phyloP scores from a whole-genome alignment of 805 yeast genomes.

The Lipomyces yamanashiensis region DNA sequence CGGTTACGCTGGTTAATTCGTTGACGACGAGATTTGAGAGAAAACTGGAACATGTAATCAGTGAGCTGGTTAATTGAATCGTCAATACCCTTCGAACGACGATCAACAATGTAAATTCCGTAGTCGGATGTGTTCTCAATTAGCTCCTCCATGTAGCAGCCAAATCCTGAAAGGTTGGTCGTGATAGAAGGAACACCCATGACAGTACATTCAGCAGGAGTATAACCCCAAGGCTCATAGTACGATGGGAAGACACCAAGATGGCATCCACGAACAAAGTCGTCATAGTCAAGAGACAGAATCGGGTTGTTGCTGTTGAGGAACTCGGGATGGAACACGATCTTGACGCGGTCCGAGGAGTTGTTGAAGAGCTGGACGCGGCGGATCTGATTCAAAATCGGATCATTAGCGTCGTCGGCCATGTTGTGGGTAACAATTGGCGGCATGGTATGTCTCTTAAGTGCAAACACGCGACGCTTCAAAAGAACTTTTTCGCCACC shows the following conservation, averaged over 20 bases:
- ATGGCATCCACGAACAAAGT: conserved; percentile 97
- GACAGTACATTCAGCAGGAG: conserved; percentile 99
- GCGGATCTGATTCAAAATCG: conserved; percentile 88
- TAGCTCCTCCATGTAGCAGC: conserved; percentile 97
- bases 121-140: conserved; percentile 93
- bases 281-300: conserved; percentile 91
- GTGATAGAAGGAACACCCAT: conserved; percentile 99
- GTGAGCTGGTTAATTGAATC: conserved; percentile 90
- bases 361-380: conserved; percentile 88
- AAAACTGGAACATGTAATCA: conserved; percentile 86
- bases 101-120: conserved; percentile 95
- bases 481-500: conserved; percentile 86
- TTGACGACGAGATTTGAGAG: conserved; percentile 89
- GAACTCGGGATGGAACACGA: conserved; percentile 97
- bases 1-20: conserved; percentile 97
- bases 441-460: conserved; percentile 86
- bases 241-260: conserved; percentile 98
- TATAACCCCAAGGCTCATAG: conserved; percentile 99
- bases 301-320: conserved; percentile 93
- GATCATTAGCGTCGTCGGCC: conserved; percentile 90
- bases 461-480: conserved; percentile 90
- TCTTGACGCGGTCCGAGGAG: conserved; percentile 89
- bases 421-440: conserved; percentile 97
- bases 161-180: conserved; percentile 94
- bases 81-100: conserved; percentile 89